Base-by-base conservation (phyloP, 306 rosid species). In the Ziziphus jujuba region DNA sequence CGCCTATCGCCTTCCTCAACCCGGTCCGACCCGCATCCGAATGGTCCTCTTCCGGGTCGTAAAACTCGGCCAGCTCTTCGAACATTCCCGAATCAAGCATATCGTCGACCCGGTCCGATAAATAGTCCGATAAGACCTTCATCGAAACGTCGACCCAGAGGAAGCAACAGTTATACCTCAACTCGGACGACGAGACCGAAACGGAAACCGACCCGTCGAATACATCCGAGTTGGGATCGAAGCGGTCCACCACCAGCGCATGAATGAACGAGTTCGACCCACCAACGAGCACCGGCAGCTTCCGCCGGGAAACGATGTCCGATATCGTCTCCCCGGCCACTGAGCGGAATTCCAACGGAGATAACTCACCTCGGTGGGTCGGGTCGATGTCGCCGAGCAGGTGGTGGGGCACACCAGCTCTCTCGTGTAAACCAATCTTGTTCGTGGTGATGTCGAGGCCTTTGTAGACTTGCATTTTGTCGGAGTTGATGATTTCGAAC, bases 251-350 rank as follows among this genome's bases (percentile, higher is more conserved):
- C 0, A 88, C 69, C 0, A 90, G 80, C 1, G 97, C 79, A 65
- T 88, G 97, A 6, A 93, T 73, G 80, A 88, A 87, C 22, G 97
- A 88, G 86, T 90, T 92, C 25, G 98, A 92, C 2, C 98, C 98
- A 3, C 98, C 98, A 0, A 78, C 96, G 20, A 93, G 50, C 56
- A 93, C 47, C 7, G 98, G 98, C 10, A 93, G 81, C 34, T 77
- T 88, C 0, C 62, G 38, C 19, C 85, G 59, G 0, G 71, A 61
- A 7, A 35, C 31, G 52, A 93, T 75, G 19, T 59, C 84, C 6
- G 86, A 58, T 13, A 88, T 62, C 2, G 58, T 17, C 2, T 67
- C 47, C 0, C 67, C 77, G 11, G 87, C 97, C 6, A 48, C 45
- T 7, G 16, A 55, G 5, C 99, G 91, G 35, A 87, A 93, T 10